These are phyloP conservation scores for Warburgia ugandensis DNA, from an alignment of 164 flowering plant species.

Conservation along the genomic window DNA sequence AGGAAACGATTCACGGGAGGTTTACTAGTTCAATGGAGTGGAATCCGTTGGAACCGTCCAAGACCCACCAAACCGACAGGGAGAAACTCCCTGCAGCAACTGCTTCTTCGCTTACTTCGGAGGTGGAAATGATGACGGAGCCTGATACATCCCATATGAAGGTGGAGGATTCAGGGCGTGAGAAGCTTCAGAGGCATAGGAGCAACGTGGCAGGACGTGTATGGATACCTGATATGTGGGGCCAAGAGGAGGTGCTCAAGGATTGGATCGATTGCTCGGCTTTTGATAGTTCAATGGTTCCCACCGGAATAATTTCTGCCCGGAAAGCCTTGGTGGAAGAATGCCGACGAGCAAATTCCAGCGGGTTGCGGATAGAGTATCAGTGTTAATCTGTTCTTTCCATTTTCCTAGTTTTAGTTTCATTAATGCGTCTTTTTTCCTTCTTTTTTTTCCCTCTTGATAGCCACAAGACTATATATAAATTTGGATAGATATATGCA, in stretches of 20 bases:
- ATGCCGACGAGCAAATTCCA: constrained; percentile 20
- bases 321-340: constrained; percentile 45
- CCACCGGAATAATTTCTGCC: constrained; percentile 37
- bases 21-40: no score
- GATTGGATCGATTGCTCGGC: constrained; percentile 56
- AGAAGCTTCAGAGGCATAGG: constrained; percentile 43
- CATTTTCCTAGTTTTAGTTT: no score
- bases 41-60: no score
- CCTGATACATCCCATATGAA: background rate
- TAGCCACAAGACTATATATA: no score
- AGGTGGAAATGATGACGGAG: background rate
- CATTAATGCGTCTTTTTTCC: no score
- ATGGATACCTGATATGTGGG: constrained; percentile 62
- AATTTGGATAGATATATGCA: no score
- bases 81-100: background rate
- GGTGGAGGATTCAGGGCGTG: constrained; percentile 22
- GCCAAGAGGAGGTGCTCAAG: constrained; percentile 48
- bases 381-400: no score
- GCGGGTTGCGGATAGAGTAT: constrained; percentile 26
- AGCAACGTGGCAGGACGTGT: constrained; percentile 42
- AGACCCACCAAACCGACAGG: background rate
- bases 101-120: background rate
- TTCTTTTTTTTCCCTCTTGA: no score
- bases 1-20: no score
- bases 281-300: constrained; percentile 40